Conservation (phyloP, 1,284 basidiomycete species). For the Exobasidium cylindrosporum region DNA sequence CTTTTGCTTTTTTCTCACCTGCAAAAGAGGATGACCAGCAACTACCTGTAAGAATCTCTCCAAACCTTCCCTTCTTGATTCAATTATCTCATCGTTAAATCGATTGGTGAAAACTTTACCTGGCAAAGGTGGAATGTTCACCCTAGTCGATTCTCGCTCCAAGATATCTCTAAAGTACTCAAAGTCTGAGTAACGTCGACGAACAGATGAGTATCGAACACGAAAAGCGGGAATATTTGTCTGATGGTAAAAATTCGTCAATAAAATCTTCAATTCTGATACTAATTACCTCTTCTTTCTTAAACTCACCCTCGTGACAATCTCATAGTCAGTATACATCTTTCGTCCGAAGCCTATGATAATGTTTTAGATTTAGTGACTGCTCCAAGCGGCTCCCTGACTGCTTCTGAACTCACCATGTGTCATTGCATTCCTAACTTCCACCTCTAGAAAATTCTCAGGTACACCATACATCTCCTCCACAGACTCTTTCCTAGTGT, state of each 20-base stretch:
- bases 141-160: slow-evolving; percentile 90
- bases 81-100: slow-evolving; percentile 97
- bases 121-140: slow-evolving; percentile 93
- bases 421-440: slow-evolving; percentile 93
- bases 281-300: no score
- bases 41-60: slow-evolving; percentile 95
- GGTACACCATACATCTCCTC: slow-evolving; percentile 89
- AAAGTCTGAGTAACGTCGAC: slow-evolving; percentile 95
- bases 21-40: slow-evolving; percentile 90
- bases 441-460: slow-evolving; percentile 97
- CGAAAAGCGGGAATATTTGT: slow-evolving; percentile 99
- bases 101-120: slow-evolving; percentile 71
- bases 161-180: slow-evolving; percentile 98
- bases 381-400: not conserved
- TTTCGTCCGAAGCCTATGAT: slow-evolving; percentile 63
- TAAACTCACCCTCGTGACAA: slow-evolving; percentile 81
- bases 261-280: not conserved
- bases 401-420: slow-evolving; percentile 67
- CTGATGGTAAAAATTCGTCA: slow-evolving; percentile 57
- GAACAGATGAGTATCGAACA: slow-evolving; percentile 86
- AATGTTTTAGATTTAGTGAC: not conserved
- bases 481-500: slow-evolving; percentile 55
- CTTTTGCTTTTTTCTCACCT: slow-evolving; percentile 63
- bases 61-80: slow-evolving; percentile 82
- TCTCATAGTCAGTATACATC: slow-evolving; percentile 99